phyloP scores from a whole-genome alignment of 805 yeast species.

The Suhomyces emberorum region DNA sequence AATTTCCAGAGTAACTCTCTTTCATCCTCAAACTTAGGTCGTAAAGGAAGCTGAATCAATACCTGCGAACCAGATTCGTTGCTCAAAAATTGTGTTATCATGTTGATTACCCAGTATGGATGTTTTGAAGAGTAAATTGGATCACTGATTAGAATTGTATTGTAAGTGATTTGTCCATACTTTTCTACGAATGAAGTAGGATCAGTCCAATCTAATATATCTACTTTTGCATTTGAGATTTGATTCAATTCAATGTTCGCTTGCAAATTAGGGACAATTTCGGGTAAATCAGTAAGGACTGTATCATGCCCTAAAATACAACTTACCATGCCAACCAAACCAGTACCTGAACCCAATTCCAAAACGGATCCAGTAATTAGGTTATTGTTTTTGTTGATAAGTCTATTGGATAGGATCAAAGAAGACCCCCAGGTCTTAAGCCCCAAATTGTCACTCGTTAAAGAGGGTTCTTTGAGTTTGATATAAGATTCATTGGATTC shows the following conservation, averaged over 20 bases:
- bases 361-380: conserved; percentile 35
- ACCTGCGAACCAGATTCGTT: conserved; percentile 39
- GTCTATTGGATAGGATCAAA: conserved; percentile 56
- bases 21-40: conserved; percentile 64
- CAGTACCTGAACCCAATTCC: conserved; percentile 96
- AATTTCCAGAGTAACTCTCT: conserved; percentile 59
- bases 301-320: conserved; percentile 50
- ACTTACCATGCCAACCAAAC: conserved; percentile 77
- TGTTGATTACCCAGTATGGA: conserved; percentile 66
- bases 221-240: conserved; percentile 30
- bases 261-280: conserved; percentile 65
- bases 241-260: conserved; percentile 58
- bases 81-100: conserved; percentile 50
- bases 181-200: conserved; percentile 41
- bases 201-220: conserved; percentile 74
- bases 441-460: conserved; percentile 85
- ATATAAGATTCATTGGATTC: conserved; percentile 22
- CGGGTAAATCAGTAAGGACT: conserved; percentile 72
- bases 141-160: conserved; percentile 73
- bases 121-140: conserved; percentile 85
- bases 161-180: conserved; percentile 37
- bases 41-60: conserved; percentile 70
- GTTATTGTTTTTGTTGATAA: conserved; percentile 28
- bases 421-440: conserved; percentile 97
- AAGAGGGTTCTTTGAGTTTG: conserved; percentile 70